Percentiles rank a stretch among this genome's conserved stretches.
Conservation (phyloP, 495 filamentous ascomycete genomes). For the Penicillium ochrochloron region DNA sequence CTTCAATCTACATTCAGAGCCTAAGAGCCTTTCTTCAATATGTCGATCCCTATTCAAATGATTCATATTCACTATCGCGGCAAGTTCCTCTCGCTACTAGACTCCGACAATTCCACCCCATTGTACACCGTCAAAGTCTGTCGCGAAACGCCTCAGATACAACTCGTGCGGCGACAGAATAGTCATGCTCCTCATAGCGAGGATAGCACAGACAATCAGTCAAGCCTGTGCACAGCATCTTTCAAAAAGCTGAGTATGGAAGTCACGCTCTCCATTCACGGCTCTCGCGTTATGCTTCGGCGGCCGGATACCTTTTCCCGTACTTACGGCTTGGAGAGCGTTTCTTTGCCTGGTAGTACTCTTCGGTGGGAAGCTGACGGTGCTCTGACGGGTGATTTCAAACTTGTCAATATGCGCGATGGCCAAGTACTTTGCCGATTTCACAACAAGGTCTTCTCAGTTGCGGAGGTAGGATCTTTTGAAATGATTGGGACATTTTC, state of each 20-base stretch:
- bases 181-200: neutral
- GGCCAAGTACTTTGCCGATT: neutral
- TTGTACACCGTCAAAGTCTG: neutral
- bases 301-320: neutral
- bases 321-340: neutral
- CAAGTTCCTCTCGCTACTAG: neutral
- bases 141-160: neutral
- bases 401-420: neutral
- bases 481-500: neutral
- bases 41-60: neutral
- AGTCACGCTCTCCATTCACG: neutral
- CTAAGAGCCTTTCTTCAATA: neutral
- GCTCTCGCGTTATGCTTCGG: neutral
- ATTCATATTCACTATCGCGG: constrained; percentile 2
- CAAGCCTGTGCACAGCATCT: neutral
- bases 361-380: neutral
- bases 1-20: neutral
- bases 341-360: neutral
- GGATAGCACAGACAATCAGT: neutral
- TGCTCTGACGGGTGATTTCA: neutral
- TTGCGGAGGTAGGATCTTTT: neutral
- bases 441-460: neutral
- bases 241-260: constrained; percentile 5
- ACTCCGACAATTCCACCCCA: neutral
- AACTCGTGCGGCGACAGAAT: neutral